These are phyloP conservation scores for Phycomyces nitens DNA, from an alignment of 192 early-diverging fungal species.

Conservation along the genomic window DNA sequence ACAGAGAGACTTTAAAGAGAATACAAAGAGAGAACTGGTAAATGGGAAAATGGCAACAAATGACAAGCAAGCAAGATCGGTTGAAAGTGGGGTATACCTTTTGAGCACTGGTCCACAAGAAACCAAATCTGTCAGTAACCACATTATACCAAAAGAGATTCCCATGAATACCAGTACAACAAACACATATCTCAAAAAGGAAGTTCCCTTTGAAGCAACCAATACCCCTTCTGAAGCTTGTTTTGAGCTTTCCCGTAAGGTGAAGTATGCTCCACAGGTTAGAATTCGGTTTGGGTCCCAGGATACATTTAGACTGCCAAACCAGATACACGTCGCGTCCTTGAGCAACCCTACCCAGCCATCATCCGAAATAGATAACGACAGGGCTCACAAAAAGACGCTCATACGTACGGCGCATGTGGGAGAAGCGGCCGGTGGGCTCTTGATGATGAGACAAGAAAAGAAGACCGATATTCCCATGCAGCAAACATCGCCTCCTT, in stretches of 20 bases:
- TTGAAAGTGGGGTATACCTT: no score
- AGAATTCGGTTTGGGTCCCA: constrained; percentile 23
- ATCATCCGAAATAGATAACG: neutral
- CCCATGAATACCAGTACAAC: no score
- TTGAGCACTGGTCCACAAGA: no score
- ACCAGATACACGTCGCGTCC: constrained; percentile 2
- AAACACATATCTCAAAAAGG: neutral
- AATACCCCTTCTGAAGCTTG: no score
- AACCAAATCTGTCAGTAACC: no score
- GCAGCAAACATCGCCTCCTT: neutral
- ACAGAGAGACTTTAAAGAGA: no score
- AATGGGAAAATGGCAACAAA: no score
- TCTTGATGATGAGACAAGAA: constrained; percentile 34
- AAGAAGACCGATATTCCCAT: neutral
- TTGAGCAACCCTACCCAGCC: neutral
- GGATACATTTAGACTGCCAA: constrained; percentile 17
- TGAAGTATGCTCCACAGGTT: constrained; percentile 25
- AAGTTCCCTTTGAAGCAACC: neutral
- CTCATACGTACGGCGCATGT: constrained; percentile 4
- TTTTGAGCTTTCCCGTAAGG: constrained; percentile 15
- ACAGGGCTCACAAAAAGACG: neutral
- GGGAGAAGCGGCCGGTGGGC: constrained; percentile 31
- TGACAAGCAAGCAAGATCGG: no score
- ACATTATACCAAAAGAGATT: no score
- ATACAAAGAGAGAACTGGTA: no score